Evolutionary conservation across 2,329 filamentous ascomycete genomes (phyloP).

Genomic region (Alternaria solani): DNA sequence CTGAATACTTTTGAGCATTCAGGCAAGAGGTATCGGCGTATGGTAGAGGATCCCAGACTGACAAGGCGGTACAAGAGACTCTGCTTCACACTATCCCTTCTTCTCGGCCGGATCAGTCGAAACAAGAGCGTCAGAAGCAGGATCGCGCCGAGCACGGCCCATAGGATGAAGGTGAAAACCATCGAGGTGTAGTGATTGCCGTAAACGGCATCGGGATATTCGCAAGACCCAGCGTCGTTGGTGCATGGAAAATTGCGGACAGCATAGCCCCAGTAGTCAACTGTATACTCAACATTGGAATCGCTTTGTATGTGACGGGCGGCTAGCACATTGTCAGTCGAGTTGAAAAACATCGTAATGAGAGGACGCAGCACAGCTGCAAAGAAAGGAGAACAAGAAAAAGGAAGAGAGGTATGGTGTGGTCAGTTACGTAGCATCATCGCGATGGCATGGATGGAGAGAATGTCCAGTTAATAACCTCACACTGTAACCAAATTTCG

Average conservation of each 20-base stretch:
- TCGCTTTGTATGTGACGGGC: constrained; percentile 13
- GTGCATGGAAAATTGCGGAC: constrained; percentile 14
- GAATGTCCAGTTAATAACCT: constrained; percentile 4
- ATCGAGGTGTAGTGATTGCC: constrained; percentile 11
- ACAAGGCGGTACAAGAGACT: constrained; percentile 10
- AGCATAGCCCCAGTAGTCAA: constrained; percentile 16
- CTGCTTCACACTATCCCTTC: constrained; percentile 4
- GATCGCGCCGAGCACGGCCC: constrained; percentile 10
- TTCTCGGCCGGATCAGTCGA: constrained; percentile 7
- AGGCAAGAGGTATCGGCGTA: neutral
- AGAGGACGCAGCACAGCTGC: constrained; percentile 14
- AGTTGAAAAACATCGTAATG: constrained; percentile 14
- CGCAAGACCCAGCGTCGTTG: constrained; percentile 9
- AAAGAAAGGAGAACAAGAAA: constrained; percentile 3
- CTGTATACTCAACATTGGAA: constrained; percentile 11
- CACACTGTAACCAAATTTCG: constrained; percentile 6
- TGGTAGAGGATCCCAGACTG: neutral
- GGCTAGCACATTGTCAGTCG: constrained; percentile 5
- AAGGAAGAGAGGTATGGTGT: neutral
- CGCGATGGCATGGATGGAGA: neutral
- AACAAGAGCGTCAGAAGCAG: constrained; percentile 4
- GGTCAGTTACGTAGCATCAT: neutral
- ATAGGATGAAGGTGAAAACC: constrained; percentile 13
- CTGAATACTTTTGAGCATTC: constrained; percentile 2
- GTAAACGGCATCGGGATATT: constrained; percentile 15